phyloP scores from a whole-genome alignment of 345 rosid genomes.

The Brassica nigra region DNA sequence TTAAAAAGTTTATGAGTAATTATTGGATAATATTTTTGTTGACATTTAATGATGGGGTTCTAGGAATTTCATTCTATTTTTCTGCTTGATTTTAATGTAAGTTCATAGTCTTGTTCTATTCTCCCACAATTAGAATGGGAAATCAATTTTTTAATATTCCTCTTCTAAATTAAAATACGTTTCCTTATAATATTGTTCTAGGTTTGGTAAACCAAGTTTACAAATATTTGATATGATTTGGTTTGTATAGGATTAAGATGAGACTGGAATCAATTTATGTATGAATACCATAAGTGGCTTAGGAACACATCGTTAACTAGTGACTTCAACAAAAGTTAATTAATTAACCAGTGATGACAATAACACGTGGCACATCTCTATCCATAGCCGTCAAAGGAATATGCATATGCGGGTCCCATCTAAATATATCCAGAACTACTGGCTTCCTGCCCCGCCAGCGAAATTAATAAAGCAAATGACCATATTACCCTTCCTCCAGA shows the following conservation, averaged over 20 bases:
- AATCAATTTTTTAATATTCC: not conserved
- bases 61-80: no score
- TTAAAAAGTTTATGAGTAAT: no score
- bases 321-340: not conserved
- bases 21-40: no score
- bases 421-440: not conserved
- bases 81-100: no score
- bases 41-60: no score
- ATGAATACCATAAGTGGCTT: conserved; percentile 20
- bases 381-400: not conserved
- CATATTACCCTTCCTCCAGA: not conserved
- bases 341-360: not conserved
- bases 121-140: not conserved
- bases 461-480: conserved; percentile 7
- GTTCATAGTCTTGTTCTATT: no score
- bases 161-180: not conserved
- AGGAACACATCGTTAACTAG: not conserved
- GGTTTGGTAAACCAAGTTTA: conserved; percentile 10
- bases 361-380: not conserved
- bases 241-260: not conserved
- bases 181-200: not conserved
- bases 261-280: not conserved
- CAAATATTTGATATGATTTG: not conserved
- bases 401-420: not conserved
- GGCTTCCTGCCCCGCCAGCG: not conserved